A percentile compares a stretch with the other conserved stretches of the same genome.
phyloP scores from a whole-genome alignment of 2,329 filamentous ascomycete genomes.

The Didymella arachidicola region DNA sequence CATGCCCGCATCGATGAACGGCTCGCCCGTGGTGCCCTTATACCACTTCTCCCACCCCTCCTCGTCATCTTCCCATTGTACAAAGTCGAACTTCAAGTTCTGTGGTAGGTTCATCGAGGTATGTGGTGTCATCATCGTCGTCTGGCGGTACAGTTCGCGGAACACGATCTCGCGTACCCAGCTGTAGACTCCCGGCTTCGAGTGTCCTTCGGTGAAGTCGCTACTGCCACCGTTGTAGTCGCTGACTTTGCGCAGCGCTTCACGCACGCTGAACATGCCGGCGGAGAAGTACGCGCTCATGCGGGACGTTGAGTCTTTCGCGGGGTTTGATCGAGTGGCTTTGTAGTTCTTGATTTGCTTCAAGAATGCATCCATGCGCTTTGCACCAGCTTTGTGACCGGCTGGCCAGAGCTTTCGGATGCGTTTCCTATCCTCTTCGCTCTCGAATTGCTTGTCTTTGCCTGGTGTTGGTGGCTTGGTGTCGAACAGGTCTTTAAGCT shows the following conservation, averaged over 20 bases:
- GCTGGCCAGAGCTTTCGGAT: conserved; percentile 57
- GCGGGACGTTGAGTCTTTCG: conserved; percentile 52
- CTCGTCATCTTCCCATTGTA: conserved; percentile 60
- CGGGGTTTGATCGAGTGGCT: conserved; percentile 54
- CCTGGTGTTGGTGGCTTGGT: conserved; percentile 46
- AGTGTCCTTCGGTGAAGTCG: conserved; percentile 54
- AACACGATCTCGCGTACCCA: conserved; percentile 63
- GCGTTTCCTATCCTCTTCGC: conserved; percentile 49
- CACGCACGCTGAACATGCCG: conserved; percentile 56
- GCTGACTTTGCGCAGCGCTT: conserved; percentile 53
- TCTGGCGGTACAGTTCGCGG: conserved; percentile 60
- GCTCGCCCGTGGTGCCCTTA: conserved; percentile 57
- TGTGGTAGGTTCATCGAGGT: conserved; percentile 60
- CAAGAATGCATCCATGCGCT: conserved; percentile 54
- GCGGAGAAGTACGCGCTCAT: conserved; percentile 57
- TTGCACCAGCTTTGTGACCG: conserved; percentile 53
- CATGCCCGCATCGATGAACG: conserved; percentile 62
- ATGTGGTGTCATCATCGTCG: conserved; percentile 57
- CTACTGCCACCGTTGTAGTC: conserved; percentile 53
- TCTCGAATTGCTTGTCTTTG: conserved; percentile 53
- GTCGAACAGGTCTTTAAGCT: conserved; percentile 45
- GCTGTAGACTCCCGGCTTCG: conserved; percentile 49
- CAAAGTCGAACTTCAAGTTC: conserved; percentile 61
- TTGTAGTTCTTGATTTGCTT: conserved; percentile 54
- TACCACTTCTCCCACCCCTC: conserved; percentile 60